phyloP scores from a whole-genome alignment of 495 filamentous ascomycete species.

The Cercophora samala region DNA sequence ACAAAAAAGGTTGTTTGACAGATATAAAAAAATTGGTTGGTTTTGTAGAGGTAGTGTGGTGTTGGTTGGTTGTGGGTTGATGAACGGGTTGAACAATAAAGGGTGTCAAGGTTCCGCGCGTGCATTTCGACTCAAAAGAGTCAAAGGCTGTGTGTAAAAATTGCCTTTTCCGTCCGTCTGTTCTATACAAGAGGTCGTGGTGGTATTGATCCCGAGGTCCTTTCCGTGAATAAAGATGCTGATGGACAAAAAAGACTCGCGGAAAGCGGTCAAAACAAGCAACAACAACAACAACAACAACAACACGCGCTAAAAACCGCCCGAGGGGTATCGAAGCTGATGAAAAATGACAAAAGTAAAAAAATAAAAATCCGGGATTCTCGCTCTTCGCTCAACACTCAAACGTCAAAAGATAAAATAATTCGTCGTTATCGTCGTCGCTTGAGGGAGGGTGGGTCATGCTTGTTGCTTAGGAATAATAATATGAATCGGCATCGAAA shows the following conservation, averaged over 20 bases:
- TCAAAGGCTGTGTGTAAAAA: too few species aligned
- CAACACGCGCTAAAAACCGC: constrained; percentile 14
- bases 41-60: background rate
- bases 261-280: background rate
- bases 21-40: too few species aligned
- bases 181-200: background rate
- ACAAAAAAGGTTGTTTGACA: background rate
- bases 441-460: background rate
- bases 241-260: constrained; percentile 11
- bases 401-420: background rate
- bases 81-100: too few species aligned
- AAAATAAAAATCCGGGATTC: constrained; percentile 16
- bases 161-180: background rate
- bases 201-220: background rate
- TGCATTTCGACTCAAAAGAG: too few species aligned
- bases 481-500: background rate
- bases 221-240: background rate
- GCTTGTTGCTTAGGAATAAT: constrained; percentile 9
- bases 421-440: constrained; percentile 6
- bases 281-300: background rate
- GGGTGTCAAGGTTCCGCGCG: too few species aligned
- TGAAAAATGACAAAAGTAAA: constrained; percentile 28
- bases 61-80: background rate
- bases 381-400: constrained; percentile 6
- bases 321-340: constrained; percentile 50